Percentiles rank a stretch among this genome's conserved stretches.
These are phyloP conservation scores for Torulaspora quercuum DNA, from an alignment of 805 yeast genomes.

Conservation along the genomic window DNA sequence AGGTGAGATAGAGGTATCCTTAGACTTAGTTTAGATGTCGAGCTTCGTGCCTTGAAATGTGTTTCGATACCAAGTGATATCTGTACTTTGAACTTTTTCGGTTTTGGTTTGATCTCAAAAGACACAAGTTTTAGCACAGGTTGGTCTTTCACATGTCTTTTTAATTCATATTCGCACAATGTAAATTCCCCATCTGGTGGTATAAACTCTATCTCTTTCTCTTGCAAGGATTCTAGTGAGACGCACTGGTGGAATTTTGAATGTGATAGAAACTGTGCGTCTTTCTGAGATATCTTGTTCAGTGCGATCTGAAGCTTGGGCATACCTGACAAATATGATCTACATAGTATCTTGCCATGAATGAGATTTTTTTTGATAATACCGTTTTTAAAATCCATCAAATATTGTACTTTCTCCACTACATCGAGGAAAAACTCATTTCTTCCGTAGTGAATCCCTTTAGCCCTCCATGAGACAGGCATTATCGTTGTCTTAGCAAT, in stretches of 20 bases:
- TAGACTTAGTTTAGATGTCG: slow-evolving; percentile 34
- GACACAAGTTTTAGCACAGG: slow-evolving; percentile 39
- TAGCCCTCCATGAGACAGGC: slow-evolving; percentile 87
- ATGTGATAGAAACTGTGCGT: slow-evolving; percentile 49
- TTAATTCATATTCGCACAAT: slow-evolving; percentile 42
- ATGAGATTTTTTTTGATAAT: slow-evolving; percentile 65
- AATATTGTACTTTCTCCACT: slow-evolving; percentile 66
- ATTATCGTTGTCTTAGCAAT: slow-evolving; percentile 74
- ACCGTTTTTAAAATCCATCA: slow-evolving; percentile 57
- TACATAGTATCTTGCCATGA: slow-evolving; percentile 67
- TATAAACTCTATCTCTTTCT: slow-evolving; percentile 57
- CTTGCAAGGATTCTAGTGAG: slow-evolving; percentile 53
- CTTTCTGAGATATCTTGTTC: slow-evolving; percentile 57
- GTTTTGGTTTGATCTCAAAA: slow-evolving; percentile 27
- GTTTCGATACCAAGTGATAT: slow-evolving; percentile 28
- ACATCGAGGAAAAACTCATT: slow-evolving; percentile 90
- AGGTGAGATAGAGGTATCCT: slow-evolving; percentile 33
- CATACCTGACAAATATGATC: slow-evolving; percentile 85
- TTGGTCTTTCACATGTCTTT: slow-evolving; percentile 34
- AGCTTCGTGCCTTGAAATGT: slow-evolving; percentile 36
- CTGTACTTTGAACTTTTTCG: slow-evolving; percentile 28
- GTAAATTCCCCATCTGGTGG: slow-evolving; percentile 90
- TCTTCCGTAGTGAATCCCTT: slow-evolving; percentile 80
- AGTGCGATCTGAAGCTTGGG: slow-evolving; percentile 74
- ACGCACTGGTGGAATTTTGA: slow-evolving; percentile 88